Base-by-base conservation (phyloP, 768 basidiomycete species). In the Suillus decipiens region DNA sequence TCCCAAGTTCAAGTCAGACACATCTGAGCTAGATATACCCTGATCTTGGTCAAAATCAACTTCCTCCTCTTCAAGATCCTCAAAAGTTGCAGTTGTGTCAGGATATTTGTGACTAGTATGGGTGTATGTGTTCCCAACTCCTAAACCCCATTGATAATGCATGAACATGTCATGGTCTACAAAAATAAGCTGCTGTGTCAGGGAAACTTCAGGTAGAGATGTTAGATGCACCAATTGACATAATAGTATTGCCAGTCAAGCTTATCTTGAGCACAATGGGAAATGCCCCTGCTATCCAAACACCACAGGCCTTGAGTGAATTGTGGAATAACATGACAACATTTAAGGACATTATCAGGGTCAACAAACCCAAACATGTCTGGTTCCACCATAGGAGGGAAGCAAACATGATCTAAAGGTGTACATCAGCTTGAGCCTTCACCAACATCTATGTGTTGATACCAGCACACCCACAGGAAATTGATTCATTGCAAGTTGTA, bases 381-480 rank as follows among this genome's bases (percentile, higher is more conserved):
- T 45, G 24, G 12, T 7, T 19, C n/a, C 24, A 17, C 36, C 24
- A 56, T 58, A 7, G 65, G 63, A 0, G 36, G 19, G 55, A 66
- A 66, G 24, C 14, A 5, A 15, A 60, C 1, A 14, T 1, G 2
- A 42, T 51, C 61, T n/a, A 65, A 50, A 31, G 37, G 3, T 10
- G 24, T 7, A 15, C 39, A 5, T 2, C 5, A 22, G 10, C 37
- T 34, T 9, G 48, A 11, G 5, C 28, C 17, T 54, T 24, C 10
- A 11, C 22, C n/a, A 43, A 43, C 28, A 28, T 28, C 28, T 28
- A 28, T 7, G 3, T 8, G 10, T 24, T 54, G 57, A 24, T 55
- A 66, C 65, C 65, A 66, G 10, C 36, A 37, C 22, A 66, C 65
- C 65, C 63, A 64, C 31, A 66, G 37, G 45, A 66, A 60, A 31